Percentiles rank a stretch among this genome's conserved stretches.
Evolutionary conservation across 83 land plant species (phyloP).

Genomic region (Diphasiastrum complanatum): DNA sequence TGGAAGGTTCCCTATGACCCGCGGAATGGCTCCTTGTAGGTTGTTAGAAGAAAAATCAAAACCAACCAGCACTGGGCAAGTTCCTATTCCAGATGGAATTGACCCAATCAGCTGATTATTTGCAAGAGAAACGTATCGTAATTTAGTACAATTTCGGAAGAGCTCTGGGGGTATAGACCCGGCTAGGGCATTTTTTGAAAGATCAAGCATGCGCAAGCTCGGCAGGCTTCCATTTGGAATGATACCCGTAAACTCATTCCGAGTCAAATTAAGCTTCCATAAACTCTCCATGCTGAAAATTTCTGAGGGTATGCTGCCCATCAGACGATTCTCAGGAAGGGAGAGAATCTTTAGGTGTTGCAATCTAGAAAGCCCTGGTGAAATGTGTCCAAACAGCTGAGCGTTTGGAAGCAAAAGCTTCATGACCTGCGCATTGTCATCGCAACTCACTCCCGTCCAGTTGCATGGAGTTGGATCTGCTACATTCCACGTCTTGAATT

Average conservation of each 20-base stretch:
- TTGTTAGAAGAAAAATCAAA: constrained; percentile 56
- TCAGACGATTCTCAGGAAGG: not conserved
- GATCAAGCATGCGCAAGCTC: constrained; percentile 65
- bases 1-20: constrained; percentile 30
- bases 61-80: constrained; percentile 49
- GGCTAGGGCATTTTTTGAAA: constrained; percentile 52
- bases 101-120: constrained; percentile 49
- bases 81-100: constrained; percentile 40
- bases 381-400: constrained; percentile 60
- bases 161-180: constrained; percentile 53
- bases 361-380: too few relatives aligned
- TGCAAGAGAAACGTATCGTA: constrained; percentile 49
- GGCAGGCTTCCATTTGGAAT: constrained; percentile 59
- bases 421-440: constrained; percentile 43
- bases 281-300: constrained; percentile 11
- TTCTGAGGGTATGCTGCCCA: not conserved
- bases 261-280: constrained; percentile 85
- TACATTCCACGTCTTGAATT: constrained; percentile 53
- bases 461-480: constrained; percentile 30
- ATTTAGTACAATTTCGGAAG: constrained; percentile 42
- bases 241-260: constrained; percentile 60
- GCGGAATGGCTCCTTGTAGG: constrained; percentile 49
- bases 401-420: constrained; percentile 55
- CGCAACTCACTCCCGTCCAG: constrained; percentile 71
- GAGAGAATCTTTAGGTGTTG: too few relatives aligned